Evolutionary conservation across 768 basidiomycete species (phyloP).

Genomic region (Xerocomus brunneocitrinus): DNA sequence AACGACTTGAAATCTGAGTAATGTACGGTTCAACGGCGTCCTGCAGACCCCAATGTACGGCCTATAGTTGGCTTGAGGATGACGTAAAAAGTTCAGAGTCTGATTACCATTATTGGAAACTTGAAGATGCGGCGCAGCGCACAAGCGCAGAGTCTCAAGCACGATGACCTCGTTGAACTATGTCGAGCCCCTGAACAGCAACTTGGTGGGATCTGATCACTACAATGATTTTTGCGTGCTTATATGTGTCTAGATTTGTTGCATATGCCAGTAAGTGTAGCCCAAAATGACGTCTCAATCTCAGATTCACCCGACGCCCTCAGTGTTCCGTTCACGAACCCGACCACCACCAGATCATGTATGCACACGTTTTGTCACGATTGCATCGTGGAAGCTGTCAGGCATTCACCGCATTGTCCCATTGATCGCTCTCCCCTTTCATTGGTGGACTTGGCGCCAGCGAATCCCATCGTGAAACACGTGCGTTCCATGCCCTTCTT

Average conservation of each 20-base stretch:
- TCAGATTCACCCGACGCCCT: conserved; percentile 5
- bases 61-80: too few relatives aligned
- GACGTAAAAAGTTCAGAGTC: too few relatives aligned
- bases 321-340: conserved; percentile 72
- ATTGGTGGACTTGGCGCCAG: conserved; percentile 54
- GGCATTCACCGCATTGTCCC: conserved; percentile 70
- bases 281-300: conserved; percentile 2
- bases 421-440: conserved; percentile 72
- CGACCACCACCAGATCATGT: conserved; percentile 69
- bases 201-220: conserved; percentile 47
- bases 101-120: too few relatives aligned
- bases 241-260: conserved; percentile 53
- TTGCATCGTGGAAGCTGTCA: conserved; percentile 70
- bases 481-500: conserved; percentile 16
- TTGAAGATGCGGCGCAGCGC: too few relatives aligned
- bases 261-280: conserved; percentile 60
- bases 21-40: too few relatives aligned
- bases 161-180: conserved; percentile 42
- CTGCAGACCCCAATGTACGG: too few relatives aligned
- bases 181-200: conserved; percentile 57
- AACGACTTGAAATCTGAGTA: too few relatives aligned
- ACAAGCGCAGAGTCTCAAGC: too few relatives aligned
- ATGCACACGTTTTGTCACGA: conserved; percentile 84
- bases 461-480: conserved; percentile 73
- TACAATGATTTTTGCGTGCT: not conserved